A percentile compares a stretch with the other conserved stretches of the same genome.
Conservation (phyloP, 2,329 filamentous ascomycete genomes). For the Emericellopsis atlantica region DNA sequence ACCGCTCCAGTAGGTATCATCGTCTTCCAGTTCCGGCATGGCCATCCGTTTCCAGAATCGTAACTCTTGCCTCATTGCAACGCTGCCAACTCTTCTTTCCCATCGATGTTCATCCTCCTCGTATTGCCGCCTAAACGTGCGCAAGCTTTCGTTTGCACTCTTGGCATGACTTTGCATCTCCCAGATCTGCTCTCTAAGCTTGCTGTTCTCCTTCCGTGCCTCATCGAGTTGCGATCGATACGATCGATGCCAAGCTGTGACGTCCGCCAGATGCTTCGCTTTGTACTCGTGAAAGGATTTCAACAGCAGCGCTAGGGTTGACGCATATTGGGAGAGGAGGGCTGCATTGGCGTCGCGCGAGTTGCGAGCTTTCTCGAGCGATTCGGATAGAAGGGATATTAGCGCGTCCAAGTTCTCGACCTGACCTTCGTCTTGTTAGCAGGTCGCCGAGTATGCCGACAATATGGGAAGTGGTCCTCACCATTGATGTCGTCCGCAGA, state of each 20-base stretch:
- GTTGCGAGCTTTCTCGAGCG: slow-evolving; percentile 48
- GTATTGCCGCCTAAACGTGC: slow-evolving; percentile 41
- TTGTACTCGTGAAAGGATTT: slow-evolving; percentile 57
- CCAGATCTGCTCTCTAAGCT: slow-evolving; percentile 52
- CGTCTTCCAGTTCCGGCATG: slow-evolving; percentile 45
- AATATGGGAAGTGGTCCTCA: slow-evolving; percentile 14
- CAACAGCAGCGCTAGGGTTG: slow-evolving; percentile 42
- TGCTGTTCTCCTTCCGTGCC: slow-evolving; percentile 50
- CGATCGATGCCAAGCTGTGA: slow-evolving; percentile 51
- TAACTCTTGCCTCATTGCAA: slow-evolving; percentile 42
- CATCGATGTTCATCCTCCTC: slow-evolving; percentile 43
- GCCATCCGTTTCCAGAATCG: slow-evolving; percentile 57
- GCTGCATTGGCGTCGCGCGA: slow-evolving; percentile 48
- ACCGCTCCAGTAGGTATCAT: slow-evolving; percentile 50
- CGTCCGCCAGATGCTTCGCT: slow-evolving; percentile 46
- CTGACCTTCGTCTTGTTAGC: slow-evolving; percentile 27
- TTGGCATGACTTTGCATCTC: slow-evolving; percentile 51
- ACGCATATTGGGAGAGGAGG: slow-evolving; percentile 45
- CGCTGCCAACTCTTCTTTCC: slow-evolving; percentile 38
- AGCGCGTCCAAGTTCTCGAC: slow-evolving; percentile 47
- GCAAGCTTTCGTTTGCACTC: slow-evolving; percentile 43
- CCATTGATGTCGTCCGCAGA: slow-evolving; percentile 45
- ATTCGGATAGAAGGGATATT: slow-evolving; percentile 47
- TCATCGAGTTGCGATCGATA: slow-evolving; percentile 54
- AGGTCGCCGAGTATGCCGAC: background rate